Conservation (phyloP, 2,329 filamentous ascomycete genomes). For the Berkeleyomyces basicola region DNA sequence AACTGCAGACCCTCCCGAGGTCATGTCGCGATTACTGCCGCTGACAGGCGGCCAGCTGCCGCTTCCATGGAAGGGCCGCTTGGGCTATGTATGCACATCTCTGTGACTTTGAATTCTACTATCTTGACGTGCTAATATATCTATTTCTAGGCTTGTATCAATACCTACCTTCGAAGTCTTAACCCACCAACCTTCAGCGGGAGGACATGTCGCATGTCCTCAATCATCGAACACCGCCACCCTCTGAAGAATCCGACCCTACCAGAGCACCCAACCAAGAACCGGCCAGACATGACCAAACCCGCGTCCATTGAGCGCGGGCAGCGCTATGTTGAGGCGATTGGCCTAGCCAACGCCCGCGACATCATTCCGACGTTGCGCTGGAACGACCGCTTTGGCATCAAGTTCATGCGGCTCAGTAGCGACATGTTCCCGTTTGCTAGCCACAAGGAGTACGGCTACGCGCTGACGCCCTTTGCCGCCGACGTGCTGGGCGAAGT, state of each 20-base stretch:
- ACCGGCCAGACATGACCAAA: constrained; percentile 61
- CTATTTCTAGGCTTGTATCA: constrained; percentile 54
- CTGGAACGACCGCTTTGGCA: constrained; percentile 86
- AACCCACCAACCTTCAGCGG: constrained; percentile 81
- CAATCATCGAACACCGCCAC: constrained; percentile 76
- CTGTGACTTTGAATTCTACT: not conserved
- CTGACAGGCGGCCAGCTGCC: constrained; percentile 9
- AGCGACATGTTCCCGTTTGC: constrained; percentile 97
- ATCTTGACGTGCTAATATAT: not conserved
- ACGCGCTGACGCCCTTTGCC: constrained; percentile 70
- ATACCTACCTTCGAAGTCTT: constrained; percentile 72
- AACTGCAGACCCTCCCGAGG: not conserved
- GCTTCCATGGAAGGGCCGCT: constrained; percentile 12
- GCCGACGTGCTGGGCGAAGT: constrained; percentile 59
- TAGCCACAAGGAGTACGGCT: constrained; percentile 73
- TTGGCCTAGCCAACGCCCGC: constrained; percentile 66
- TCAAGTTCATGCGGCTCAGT: constrained; percentile 81
- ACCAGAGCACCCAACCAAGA: constrained; percentile 70
- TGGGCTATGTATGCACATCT: constrained; percentile 10
- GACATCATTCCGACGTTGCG: constrained; percentile 74
- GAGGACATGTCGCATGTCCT: constrained; percentile 76
- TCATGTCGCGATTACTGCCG: constrained; percentile 8
- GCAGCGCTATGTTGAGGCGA: constrained; percentile 52
- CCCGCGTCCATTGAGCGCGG: constrained; percentile 51
- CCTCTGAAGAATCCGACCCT: constrained; percentile 59